Evolutionary conservation across 2,329 filamentous ascomycete genomes (phyloP), one percentile per base, ranked within the genome.

Genomic region (Fusarium foetens): DNA sequence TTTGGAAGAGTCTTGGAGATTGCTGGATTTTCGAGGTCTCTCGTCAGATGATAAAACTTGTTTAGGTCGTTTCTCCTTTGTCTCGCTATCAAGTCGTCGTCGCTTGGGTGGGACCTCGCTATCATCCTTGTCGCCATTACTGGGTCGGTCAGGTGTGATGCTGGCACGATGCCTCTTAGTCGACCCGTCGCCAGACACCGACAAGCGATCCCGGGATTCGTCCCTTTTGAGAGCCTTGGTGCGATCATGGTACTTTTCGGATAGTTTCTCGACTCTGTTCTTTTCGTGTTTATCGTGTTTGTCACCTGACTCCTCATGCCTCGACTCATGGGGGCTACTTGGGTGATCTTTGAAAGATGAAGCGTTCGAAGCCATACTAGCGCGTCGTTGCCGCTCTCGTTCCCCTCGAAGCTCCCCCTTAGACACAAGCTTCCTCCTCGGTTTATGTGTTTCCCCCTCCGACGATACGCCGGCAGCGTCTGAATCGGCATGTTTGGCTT

Each of bases 141-240:
- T 86, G n/a, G 83, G 83, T 42, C 79, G 79, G 33, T 90, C 87
- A 4, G 90, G 89, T 1, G 89, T 90, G 54, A 86, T 84, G 71
- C 90, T 92, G 35, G 84, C 83, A 33, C 90, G 85, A 73, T 88
- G 87, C 45, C 90, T 84, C 78, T 91, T 92, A n/a, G 83, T 78
- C 11, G 87, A 81, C 58, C 80, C 82, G 31, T 91, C 89, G 19
- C 85, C 84, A 12, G 85, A 82, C 49, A 85, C 82, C 13, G 84
- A 84, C 17, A 86, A 78, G 35, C 85, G 83, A 66, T 91, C 89
- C 58, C 85, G 86, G 7, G 88, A 89, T 69, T 90, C 88, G 68
- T 91, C 89, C 63, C 88, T 84, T 76, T 89, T 91, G 17, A 91
- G 78, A 23, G 88, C 86, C 74, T 90, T 89, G 27, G 89, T 87